Base-by-base conservation (phyloP, 768 basidiomycete species). In the Postia placenta region DNA sequence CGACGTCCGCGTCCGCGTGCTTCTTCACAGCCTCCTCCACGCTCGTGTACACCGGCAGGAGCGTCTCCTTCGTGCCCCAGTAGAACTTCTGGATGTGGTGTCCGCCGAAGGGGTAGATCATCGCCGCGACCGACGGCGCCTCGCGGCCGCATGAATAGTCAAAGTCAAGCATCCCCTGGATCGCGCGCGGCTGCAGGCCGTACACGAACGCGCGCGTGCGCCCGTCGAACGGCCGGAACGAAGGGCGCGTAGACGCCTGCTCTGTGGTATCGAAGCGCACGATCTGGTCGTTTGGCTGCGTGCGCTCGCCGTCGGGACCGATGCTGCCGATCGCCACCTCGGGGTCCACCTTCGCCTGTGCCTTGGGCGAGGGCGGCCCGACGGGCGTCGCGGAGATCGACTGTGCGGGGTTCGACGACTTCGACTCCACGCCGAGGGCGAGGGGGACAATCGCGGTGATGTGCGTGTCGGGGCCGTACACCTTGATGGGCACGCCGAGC, bases 51-150 rank as follows among this genome's bases (percentile, higher is more conserved):
- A 99, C 95, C 44, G 96, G 96, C 33, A 99, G 83, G 42, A 99
- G 85, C 2, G 95, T 95, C 77, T 98, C 96, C 75, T 91, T 92
- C 35, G 96, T 98, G 48, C 96, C 96, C 96, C 96, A 98, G 80
- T 99, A 98, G 81, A 99, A 97, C 75, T 99, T 99, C 74, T 99
- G 96, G 69, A 97, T 96, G 74, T 98, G 96, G 73, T 98, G 95
- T 17, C 95, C 95, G 64, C 95, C 96, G 70, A 99, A 99, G 65
- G 95, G 96, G 69, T 99, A 99, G 66, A 99, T 96, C 95, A 98
- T 99, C 33, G 96, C 96, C 24, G 96, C 94, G 56, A 98, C 96
- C 40, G 85, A 88, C 30, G 96, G 93, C 17, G 86, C 79, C 40
- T 79, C 68, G 54, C 96, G 89, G 15, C 94, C 94, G 71, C 96